Evolutionary conservation across 257 asterid species (phyloP).

Genomic region (Hygrophila difformis): DNA sequence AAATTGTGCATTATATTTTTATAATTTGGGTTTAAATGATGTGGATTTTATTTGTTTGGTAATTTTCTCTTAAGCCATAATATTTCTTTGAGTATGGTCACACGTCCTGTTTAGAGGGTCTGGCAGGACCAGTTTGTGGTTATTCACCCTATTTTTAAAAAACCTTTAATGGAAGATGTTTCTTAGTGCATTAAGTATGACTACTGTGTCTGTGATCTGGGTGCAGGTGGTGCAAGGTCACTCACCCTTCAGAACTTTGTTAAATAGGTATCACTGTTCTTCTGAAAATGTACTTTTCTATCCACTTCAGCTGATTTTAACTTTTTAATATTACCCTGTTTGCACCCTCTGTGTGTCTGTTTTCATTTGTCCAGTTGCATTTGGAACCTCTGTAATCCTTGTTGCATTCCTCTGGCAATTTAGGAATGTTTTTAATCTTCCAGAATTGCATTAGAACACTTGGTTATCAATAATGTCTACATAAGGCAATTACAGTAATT

Average conservation of each 20-base stretch:
- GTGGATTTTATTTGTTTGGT: too few relatives aligned
- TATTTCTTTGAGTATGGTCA: too few relatives aligned
- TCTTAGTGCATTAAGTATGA: too few relatives aligned
- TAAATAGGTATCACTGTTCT: constrained; percentile 31
- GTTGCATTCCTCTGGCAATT: background rate
- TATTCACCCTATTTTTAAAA: too few relatives aligned
- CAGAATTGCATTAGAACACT: background rate
- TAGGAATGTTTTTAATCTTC: background rate
- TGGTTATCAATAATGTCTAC: background rate
- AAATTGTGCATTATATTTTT: too few relatives aligned
- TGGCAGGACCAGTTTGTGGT: too few relatives aligned
- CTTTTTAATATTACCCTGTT: background rate
- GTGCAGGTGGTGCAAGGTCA: constrained; percentile 56
- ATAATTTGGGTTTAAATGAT: too few relatives aligned
- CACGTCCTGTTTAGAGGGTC: too few relatives aligned
- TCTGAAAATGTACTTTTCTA: background rate
- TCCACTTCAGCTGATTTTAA: background rate
- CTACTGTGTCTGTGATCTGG: constrained; percentile 18
- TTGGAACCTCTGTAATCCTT: background rate
- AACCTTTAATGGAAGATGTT: too few relatives aligned
- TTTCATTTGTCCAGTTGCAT: background rate
- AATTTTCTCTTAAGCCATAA: too few relatives aligned
- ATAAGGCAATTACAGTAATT: background rate
- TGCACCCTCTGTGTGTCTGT: constrained; percentile 3
- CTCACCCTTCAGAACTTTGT: constrained; percentile 51